A percentile compares a stretch with the other conserved stretches of the same genome.
Evolutionary conservation across 768 basidiomycete genomes (phyloP).

Genomic region (Glaciozyma martinii): DNA sequence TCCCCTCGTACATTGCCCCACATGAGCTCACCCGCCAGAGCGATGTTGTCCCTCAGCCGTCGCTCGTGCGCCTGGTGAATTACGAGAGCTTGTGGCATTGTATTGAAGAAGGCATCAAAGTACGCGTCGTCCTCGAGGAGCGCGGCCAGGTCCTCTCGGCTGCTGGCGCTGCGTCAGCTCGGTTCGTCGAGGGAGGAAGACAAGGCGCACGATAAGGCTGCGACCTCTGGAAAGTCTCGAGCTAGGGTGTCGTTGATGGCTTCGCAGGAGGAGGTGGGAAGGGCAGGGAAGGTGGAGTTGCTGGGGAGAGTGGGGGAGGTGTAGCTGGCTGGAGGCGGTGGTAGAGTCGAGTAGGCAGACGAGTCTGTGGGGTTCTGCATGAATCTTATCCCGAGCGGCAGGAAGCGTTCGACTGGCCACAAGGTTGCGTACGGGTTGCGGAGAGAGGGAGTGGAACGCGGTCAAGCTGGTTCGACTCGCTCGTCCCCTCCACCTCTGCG

Average conservation of each 20-base stretch:
- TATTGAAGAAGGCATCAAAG: slow-evolving; percentile 80
- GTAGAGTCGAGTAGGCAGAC: background rate
- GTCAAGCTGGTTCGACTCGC: too few species aligned
- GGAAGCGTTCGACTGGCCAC: too few species aligned
- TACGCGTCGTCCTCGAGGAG: slow-evolving; percentile 68
- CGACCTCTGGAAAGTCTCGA: background rate
- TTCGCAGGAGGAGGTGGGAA: background rate
- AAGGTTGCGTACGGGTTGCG: too few species aligned
- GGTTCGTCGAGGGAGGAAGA: background rate
- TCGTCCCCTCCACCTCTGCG: background rate
- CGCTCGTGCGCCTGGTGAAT: slow-evolving; percentile 68
- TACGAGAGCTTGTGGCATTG: slow-evolving; percentile 61
- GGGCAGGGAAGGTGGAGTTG: background rate
- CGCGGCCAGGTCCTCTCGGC: slow-evolving; percentile 85
- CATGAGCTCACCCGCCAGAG: slow-evolving; percentile 64
- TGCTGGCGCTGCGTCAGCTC: slow-evolving; percentile 36
- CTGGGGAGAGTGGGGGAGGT: background rate
- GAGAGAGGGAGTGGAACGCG: too few species aligned
- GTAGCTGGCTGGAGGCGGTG: background rate
- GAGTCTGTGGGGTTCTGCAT: too few species aligned
- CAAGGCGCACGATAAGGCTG: background rate
- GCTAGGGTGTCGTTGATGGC: background rate
- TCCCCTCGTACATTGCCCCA: background rate
- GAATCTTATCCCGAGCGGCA: too few species aligned
- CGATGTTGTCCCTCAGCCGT: slow-evolving; percentile 72